Conservation (phyloP, 441 rosid genomes). For the Pelargonium citronellum region DNA sequence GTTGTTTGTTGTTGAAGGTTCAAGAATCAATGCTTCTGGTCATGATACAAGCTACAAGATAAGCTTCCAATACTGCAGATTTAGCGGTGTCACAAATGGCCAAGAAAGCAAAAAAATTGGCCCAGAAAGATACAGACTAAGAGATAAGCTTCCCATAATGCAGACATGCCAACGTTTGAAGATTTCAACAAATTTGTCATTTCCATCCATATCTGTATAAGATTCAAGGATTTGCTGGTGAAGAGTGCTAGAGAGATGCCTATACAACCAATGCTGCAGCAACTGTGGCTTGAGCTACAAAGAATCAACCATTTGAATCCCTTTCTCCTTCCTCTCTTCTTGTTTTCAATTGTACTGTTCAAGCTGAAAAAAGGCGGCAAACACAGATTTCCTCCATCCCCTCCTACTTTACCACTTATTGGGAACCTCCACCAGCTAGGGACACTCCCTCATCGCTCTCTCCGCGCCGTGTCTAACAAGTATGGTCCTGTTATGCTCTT, state of each 20-base stretch:
- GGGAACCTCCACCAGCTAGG: constrained; percentile 38
- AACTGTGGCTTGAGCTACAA: not conserved
- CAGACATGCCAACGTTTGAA: too few relatives aligned
- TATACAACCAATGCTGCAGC: not conserved
- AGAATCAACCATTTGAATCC: not conserved
- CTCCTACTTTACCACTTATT: constrained; percentile 30
- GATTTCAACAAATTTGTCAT: too few relatives aligned
- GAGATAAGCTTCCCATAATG: too few relatives aligned
- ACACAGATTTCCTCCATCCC: constrained; percentile 39
- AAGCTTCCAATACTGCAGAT: too few relatives aligned
- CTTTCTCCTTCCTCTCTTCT: constrained; percentile 8
- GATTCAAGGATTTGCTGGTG: not conserved
- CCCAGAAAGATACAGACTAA: too few relatives aligned
- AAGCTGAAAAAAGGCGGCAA: constrained; percentile 10
- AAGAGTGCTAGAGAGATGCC: constrained; percentile 1
- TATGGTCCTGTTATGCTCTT: constrained; percentile 37
- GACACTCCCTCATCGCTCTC: constrained; percentile 23
- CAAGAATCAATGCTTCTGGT: too few relatives aligned
- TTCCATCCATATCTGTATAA: too few relatives aligned
- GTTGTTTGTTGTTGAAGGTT: too few relatives aligned
- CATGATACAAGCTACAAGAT: too few relatives aligned
- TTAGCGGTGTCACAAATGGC: too few relatives aligned
- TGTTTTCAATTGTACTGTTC: not conserved
- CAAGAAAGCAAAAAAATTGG: too few relatives aligned
- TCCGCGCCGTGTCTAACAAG: constrained; percentile 21